Percentiles rank a stretch among this genome's conserved stretches.
Conservation (phyloP, 495 filamentous ascomycete genomes). For the Penicillium atrosanguineum region DNA sequence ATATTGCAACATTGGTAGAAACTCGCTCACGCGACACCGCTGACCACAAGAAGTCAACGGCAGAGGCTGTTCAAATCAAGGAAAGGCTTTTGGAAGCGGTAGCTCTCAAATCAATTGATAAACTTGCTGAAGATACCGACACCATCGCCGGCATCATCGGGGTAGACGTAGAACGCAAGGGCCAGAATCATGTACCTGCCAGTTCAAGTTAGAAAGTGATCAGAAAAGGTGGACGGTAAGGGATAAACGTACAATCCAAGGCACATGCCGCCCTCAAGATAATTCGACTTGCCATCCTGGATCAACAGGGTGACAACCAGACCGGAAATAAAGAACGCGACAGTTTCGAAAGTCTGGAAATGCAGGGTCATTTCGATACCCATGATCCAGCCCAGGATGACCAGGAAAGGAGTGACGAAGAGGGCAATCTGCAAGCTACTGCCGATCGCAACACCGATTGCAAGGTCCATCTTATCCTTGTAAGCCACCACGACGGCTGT, state of each 20-base stretch:
- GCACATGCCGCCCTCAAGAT: constrained; percentile 91
- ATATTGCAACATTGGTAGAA: not conserved
- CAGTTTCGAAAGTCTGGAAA: constrained; percentile 91
- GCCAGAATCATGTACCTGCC: constrained; percentile 77
- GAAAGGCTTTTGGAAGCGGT: not conserved
- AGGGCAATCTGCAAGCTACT: constrained; percentile 93
- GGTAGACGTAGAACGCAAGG: constrained; percentile 86
- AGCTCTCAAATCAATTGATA: constrained; percentile 8
- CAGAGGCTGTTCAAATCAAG: not conserved
- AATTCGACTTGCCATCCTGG: constrained; percentile 93
- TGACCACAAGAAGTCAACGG: not conserved
- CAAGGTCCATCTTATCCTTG: constrained; percentile 97
- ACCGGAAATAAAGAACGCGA: constrained; percentile 86
- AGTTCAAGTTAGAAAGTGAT: not conserved
- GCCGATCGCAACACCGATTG: constrained; percentile 91
- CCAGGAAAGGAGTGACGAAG: constrained; percentile 85
- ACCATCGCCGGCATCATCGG: constrained; percentile 50
- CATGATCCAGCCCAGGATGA: constrained; percentile 90
- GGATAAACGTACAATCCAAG: constrained; percentile 61
- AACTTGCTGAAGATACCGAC: constrained; percentile 13
- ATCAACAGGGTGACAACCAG: constrained; percentile 91
- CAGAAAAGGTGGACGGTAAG: constrained; percentile 1
- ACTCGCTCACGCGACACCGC: not conserved
- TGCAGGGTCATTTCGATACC: constrained; percentile 82
- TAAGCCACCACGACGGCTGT: constrained; percentile 89